phyloP scores from a whole-genome alignment of 2,329 filamentous ascomycete species.

The Fusarium hainanense region DNA sequence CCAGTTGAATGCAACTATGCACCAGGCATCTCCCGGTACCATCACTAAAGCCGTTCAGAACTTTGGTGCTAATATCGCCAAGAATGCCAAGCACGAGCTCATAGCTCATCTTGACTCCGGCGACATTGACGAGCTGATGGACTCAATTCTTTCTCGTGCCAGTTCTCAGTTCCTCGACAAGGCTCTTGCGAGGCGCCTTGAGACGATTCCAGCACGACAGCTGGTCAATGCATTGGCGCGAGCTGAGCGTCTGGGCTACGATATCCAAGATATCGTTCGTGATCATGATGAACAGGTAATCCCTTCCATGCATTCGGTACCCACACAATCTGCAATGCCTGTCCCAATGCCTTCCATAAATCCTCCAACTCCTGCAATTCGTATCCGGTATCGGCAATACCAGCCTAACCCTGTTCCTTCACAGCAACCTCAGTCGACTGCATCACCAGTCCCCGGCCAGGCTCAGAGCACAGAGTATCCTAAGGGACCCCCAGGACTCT shows the following conservation, averaged over 20 bases:
- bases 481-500: constrained; percentile 22
- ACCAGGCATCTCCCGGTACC: constrained; percentile 54
- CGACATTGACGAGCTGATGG: constrained; percentile 60
- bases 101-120: constrained; percentile 52
- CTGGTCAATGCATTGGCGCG: constrained; percentile 68
- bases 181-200: constrained; percentile 62
- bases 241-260: constrained; percentile 68
- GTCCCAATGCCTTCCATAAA: background rate
- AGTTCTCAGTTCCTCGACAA: constrained; percentile 64
- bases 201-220: constrained; percentile 64
- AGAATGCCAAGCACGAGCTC: constrained; percentile 55
- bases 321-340: constrained; percentile 19
- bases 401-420: constrained; percentile 11
- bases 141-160: constrained; percentile 58
- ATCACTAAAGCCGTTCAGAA: constrained; percentile 56
- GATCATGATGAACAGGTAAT: constrained; percentile 54
- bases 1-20: constrained; percentile 62
- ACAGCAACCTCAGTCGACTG: background rate
- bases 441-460: background rate
- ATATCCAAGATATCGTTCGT: constrained; percentile 61
- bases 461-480: background rate
- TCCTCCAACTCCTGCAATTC: background rate
- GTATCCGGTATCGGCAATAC: background rate
- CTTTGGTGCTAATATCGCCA: constrained; percentile 59
- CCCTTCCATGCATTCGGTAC: constrained; percentile 43